Evolutionary conservation across 495 filamentous ascomycete species (phyloP).

Genomic region (Lichenothelia convexa): DNA sequence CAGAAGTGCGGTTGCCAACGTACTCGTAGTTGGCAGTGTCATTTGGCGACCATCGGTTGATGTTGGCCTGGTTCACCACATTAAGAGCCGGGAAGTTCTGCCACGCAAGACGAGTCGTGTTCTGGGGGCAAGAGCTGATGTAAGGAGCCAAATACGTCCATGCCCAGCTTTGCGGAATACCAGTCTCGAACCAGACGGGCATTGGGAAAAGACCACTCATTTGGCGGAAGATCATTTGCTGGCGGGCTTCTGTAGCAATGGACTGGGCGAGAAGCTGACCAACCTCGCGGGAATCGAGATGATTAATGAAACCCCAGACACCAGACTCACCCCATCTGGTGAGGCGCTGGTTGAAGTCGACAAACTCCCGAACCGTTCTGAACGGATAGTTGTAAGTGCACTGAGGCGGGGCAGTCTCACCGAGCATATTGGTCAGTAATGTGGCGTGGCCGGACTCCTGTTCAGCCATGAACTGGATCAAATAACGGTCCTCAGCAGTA

Average conservation of each 20-base stretch:
- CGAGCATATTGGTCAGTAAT: slow-evolving; percentile 65
- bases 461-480: slow-evolving; percentile 71
- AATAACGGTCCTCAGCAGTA: slow-evolving; percentile 43
- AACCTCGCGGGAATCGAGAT: slow-evolving; percentile 60
- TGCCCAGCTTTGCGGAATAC: slow-evolving; percentile 70
- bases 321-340: slow-evolving; percentile 70
- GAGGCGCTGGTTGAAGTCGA: slow-evolving; percentile 75
- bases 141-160: slow-evolving; percentile 77
- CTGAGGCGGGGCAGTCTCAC: slow-evolving; percentile 48
- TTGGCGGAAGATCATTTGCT: slow-evolving; percentile 80
- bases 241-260: slow-evolving; percentile 66
- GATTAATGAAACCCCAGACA: slow-evolving; percentile 53
- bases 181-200: slow-evolving; percentile 70
- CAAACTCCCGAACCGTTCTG: slow-evolving; percentile 54
- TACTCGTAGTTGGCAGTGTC: slow-evolving; percentile 36
- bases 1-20: slow-evolving; percentile 28
- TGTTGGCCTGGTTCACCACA: slow-evolving; percentile 64
- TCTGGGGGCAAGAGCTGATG: slow-evolving; percentile 58
- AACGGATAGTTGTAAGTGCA: slow-evolving; percentile 76
- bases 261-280: slow-evolving; percentile 55
- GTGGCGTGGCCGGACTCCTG: slow-evolving; percentile 75
- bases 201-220: slow-evolving; percentile 70
- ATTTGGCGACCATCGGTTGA: slow-evolving; percentile 35
- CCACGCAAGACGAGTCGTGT: slow-evolving; percentile 63
- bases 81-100: slow-evolving; percentile 69